Evolutionary conservation across 805 yeast species (phyloP).

Genomic region (Clavispora carvajalis): DNA sequence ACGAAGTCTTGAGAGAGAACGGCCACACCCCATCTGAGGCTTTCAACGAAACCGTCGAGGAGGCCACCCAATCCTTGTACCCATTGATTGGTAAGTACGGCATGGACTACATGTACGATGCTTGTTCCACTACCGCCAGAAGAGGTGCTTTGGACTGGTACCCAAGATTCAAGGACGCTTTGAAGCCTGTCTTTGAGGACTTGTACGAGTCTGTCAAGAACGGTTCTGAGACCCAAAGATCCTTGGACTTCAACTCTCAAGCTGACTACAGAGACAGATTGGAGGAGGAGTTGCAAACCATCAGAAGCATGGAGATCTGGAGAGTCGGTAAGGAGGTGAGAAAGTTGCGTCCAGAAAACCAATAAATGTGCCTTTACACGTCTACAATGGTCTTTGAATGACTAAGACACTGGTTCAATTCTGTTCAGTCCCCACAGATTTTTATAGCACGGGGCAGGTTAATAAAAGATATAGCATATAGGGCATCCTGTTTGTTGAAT

Average conservation of each 20-base stretch:
- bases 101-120: slow-evolving; percentile 99
- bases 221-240: slow-evolving; percentile 97
- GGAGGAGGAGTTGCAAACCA: slow-evolving; percentile 86
- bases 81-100: slow-evolving; percentile 99
- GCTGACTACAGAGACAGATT: slow-evolving; percentile 95
- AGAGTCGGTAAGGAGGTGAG: slow-evolving; percentile 99
- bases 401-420: slow-evolving; percentile 23
- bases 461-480: slow-evolving; percentile 22
- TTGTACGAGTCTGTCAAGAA: slow-evolving; percentile 91
- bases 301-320: slow-evolving; percentile 99
- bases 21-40: slow-evolving; percentile 99
- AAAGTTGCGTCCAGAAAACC: slow-evolving; percentile 99
- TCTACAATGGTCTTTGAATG: slow-evolving; percentile 33
- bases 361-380: slow-evolving; percentile 39
- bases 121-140: slow-evolving; percentile 99
- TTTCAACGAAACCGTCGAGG: slow-evolving; percentile 99
- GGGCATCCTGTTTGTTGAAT: slow-evolving; percentile 41
- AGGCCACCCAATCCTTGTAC: slow-evolving; percentile 98
- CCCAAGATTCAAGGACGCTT: slow-evolving; percentile 97
- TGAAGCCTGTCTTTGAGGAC: slow-evolving; percentile 97
- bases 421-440: slow-evolving; percentile 8
- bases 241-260: slow-evolving; percentile 97
- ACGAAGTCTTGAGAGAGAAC: slow-evolving; percentile 98
- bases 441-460: slow-evolving; percentile 18
- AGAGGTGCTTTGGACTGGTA: slow-evolving; percentile 99